These are phyloP conservation scores for Asterophora parasitica DNA, from an alignment of 768 basidiomycete genomes.

Conservation along the genomic window DNA sequence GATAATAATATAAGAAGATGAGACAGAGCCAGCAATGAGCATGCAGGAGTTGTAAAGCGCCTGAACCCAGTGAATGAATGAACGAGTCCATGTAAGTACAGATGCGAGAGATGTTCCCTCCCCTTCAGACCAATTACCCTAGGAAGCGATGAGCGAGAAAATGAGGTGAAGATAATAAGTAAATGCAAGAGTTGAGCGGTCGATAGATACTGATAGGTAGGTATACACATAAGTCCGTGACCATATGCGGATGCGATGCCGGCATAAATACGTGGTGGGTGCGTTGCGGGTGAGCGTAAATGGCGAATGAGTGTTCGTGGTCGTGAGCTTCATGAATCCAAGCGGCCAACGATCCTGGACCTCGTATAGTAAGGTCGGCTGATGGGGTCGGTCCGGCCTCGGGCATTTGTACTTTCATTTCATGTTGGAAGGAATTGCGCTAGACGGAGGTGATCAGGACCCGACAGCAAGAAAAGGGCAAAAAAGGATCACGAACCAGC, in stretches of 20 bases:
- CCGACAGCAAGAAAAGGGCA: not conserved
- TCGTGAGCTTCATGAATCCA: too few relatives aligned
- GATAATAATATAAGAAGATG: too few relatives aligned
- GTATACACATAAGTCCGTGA: not conserved
- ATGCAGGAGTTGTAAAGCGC: too few relatives aligned
- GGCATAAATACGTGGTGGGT: not conserved
- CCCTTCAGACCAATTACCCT: too few relatives aligned
- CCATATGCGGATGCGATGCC: constrained; percentile 5
- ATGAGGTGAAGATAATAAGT: too few relatives aligned
- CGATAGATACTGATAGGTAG: not conserved
- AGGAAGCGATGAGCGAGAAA: too few relatives aligned
- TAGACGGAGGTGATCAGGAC: constrained; percentile 20
- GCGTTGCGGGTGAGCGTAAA: not conserved
- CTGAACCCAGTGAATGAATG: too few relatives aligned
- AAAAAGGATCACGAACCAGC: constrained; percentile 48
- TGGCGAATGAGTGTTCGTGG: too few relatives aligned
- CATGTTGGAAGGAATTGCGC: constrained; percentile 62
- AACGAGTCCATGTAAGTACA: not conserved
- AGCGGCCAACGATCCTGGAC: too few relatives aligned
- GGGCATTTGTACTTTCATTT: constrained; percentile 9
- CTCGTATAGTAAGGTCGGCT: too few relatives aligned
- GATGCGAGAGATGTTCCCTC: not conserved
- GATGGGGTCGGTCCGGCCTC: not conserved
- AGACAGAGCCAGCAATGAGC: too few relatives aligned
- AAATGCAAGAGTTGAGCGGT: too few relatives aligned